Evolutionary conservation across 345 rosid genomes (phyloP), one percentile per base, ranked within the genome.

Genomic region (Hibiscus syriacus): DNA sequence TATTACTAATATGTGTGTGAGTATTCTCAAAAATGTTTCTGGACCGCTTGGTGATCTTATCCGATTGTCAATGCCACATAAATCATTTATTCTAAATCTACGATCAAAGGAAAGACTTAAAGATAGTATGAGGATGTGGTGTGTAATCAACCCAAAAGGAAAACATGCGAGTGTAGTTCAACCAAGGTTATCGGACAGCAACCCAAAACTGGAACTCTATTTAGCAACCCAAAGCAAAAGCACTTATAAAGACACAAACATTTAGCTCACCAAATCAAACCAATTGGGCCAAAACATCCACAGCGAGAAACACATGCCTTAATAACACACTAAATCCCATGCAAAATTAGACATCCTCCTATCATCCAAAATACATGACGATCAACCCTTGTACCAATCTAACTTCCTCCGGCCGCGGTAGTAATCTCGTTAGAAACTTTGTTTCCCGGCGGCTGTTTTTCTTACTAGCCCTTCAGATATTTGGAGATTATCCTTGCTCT

Each of bases 181-280:
- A 64, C 77, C 78, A 88, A 85, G 97, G 96, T 84, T 64, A 87
- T 70, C 97, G 46, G 74, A 72, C 79, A 56, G 85, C 84, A 89
- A 82, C 96, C 74, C 41, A 38, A 1, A 38, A 38, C 10, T 38
- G 41, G 41, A 38, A 38, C 41, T 3, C 41, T 38, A 2, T 38
- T 13, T 38, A 9, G 12, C 8, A 38, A 38, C 41, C 10, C 7
- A 36, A 36, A 36, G 1, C n/a, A n/a, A n/a, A n/a, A n/a, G n/a
- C 11, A 7, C 39, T 11, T 36, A 36, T 36, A 36, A 7, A 36
- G 39, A 36, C 39, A n/a, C n/a, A 36, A 10, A 43, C 64, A 74
- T 85, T 85, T 87, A 57, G 96, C 77, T 90, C 91, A 90, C 96
- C 98, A 88, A 90, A 86, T 88, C 84, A 74, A 74, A 90, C 90